Evolutionary conservation across 768 basidiomycete genomes (phyloP).

Genomic region (Lactifluus pinguis): DNA sequence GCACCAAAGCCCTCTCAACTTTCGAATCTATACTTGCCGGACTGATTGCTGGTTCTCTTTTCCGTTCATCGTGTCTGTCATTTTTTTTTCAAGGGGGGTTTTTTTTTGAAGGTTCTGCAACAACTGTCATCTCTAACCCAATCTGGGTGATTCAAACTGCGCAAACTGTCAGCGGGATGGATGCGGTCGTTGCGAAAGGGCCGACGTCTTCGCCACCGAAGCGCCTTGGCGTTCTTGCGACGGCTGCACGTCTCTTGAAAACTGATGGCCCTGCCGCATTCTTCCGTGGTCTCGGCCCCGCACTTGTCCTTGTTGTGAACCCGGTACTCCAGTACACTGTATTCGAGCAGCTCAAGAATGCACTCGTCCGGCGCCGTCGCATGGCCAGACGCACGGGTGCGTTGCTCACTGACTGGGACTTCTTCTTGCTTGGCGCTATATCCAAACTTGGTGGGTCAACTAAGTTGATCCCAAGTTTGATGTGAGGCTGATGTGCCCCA

Average conservation of each 20-base stretch:
- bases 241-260: slow-evolving; percentile 56
- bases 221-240: slow-evolving; percentile 57
- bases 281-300: slow-evolving; percentile 90
- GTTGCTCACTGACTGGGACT: slow-evolving; percentile 73
- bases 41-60: slow-evolving; percentile 64
- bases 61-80: neutral
- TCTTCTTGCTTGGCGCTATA: slow-evolving; percentile 90
- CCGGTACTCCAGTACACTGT: slow-evolving; percentile 92
- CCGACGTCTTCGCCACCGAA: slow-evolving; percentile 28
- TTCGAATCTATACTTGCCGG: slow-evolving; percentile 87
- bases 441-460: slow-evolving; percentile 67
- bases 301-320: slow-evolving; percentile 88
- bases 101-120: slow-evolving; percentile 59
- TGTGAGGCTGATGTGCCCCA: neutral
- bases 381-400: slow-evolving; percentile 35
- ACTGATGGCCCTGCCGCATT: slow-evolving; percentile 76
- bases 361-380: slow-evolving; percentile 56
- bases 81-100: neutral
- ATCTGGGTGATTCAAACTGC: slow-evolving; percentile 96
- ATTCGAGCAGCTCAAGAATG: slow-evolving; percentile 92
- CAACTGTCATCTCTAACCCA: slow-evolving; percentile 84
- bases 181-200: slow-evolving; percentile 15
- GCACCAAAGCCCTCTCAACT: slow-evolving; percentile 66
- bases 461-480: neutral
- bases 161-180: slow-evolving; percentile 62